Conservation (phyloP, 371 early-diverging fungal genomes). For the Lichtheimia ornata region DNA sequence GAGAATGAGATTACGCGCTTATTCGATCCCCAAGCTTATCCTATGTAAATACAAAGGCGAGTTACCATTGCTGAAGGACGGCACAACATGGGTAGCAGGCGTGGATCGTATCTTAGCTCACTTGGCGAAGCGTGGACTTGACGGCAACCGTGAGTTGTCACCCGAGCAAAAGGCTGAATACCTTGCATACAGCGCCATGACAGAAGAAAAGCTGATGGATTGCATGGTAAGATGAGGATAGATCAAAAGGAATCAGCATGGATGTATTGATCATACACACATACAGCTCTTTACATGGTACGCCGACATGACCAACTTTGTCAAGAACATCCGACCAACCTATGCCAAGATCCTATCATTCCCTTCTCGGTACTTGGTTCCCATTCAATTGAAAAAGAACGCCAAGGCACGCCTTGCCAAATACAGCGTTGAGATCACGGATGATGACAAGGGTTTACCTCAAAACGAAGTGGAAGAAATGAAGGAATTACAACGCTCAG, state of each 20-base stretch:
- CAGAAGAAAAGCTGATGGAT: slow-evolving; percentile 57
- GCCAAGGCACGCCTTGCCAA: slow-evolving; percentile 56
- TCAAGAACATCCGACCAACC: slow-evolving; percentile 62
- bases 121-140: slow-evolving; percentile 46
- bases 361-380: slow-evolving; percentile 61
- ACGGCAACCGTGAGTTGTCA: slow-evolving; percentile 50
- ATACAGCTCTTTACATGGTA: slow-evolving; percentile 68
- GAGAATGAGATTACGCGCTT: slow-evolving; percentile 5
- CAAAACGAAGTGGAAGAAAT: slow-evolving; percentile 50
- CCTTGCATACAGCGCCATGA: slow-evolving; percentile 50
- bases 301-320: slow-evolving; percentile 70
- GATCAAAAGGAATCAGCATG: neutral
- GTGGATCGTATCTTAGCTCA: slow-evolving; percentile 54
- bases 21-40: neutral
- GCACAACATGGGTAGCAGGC: slow-evolving; percentile 62
- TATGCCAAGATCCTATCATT: slow-evolving; percentile 65
- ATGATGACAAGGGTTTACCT: slow-evolving; percentile 40
- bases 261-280: neutral
- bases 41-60: slow-evolving; percentile 40
- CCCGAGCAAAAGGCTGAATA: slow-evolving; percentile 53
- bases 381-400: slow-evolving; percentile 59
- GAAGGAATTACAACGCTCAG: slow-evolving; percentile 47
- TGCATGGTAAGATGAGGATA: slow-evolving; percentile 45
- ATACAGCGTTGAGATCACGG: slow-evolving; percentile 46
- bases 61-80: slow-evolving; percentile 62